These are phyloP conservation scores for Torulaspora globosa DNA, from an alignment of 1,139 yeast genomes.

Conservation along the genomic window DNA sequence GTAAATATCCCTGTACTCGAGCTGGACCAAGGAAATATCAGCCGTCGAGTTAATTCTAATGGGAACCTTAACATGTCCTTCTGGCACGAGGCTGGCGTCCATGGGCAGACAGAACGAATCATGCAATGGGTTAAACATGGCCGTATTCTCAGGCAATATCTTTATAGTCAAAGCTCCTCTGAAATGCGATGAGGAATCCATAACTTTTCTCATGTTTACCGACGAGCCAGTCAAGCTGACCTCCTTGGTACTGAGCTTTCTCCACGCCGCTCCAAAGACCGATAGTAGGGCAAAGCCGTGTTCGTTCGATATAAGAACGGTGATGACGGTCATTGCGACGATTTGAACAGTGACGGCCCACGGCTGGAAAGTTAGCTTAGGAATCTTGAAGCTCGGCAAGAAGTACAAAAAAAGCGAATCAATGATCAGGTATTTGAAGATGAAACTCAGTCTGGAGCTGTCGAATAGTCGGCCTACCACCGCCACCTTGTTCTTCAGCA, in stretches of 20 bases:
- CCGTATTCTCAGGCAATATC: conserved; percentile 88
- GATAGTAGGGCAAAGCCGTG: conserved; percentile 49
- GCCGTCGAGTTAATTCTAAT: conserved; percentile 77
- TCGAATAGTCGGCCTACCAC: conserved; percentile 39
- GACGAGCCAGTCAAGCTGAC: conserved; percentile 61
- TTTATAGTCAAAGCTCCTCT: conserved; percentile 83
- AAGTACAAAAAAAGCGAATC: conserved; percentile 69
- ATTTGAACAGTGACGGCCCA: conserved; percentile 40
- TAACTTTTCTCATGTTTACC: conserved; percentile 40
- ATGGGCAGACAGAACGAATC: conserved; percentile 59
- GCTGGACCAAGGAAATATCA: conserved; percentile 63
- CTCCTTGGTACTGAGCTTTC: conserved; percentile 52
- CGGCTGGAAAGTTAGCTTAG: conserved; percentile 55
- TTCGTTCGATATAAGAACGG: conserved; percentile 41
- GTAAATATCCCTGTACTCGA: conserved; percentile 59
- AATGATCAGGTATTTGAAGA: conserved; percentile 63
- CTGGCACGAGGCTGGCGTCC: conserved; percentile 32
- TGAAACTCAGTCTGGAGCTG: conserved; percentile 53
- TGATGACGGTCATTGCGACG: conserved; percentile 36
- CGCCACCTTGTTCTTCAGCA: conserved; percentile 35
- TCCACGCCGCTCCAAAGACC: conserved; percentile 46
- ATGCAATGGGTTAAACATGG: conserved; percentile 71
- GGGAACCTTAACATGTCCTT: conserved; percentile 51
- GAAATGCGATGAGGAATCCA: conserved; percentile 69
- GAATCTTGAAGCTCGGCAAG: conserved; percentile 71